Base-by-base conservation (phyloP, 768 basidiomycete genomes). In the Tulasnella sp. region DNA sequence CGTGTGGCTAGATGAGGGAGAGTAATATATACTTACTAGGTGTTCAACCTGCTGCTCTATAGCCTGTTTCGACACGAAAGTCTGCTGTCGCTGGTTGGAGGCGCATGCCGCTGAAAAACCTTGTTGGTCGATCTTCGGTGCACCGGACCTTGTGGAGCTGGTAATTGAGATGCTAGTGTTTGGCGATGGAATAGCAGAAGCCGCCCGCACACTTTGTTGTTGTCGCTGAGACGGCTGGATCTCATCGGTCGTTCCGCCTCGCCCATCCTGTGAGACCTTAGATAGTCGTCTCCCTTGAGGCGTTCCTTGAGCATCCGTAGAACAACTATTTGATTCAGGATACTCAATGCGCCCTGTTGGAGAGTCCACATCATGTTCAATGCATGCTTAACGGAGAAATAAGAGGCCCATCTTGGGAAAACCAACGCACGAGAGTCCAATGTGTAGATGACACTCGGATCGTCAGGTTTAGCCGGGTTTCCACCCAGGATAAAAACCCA, bases 401-500 rank as follows among this genome's bases (percentile, higher is more conserved):
- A 30, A 10, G 44, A 32, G 58, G 24, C n/a, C 43, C 27, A 7
- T 2, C 4, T 17, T 5, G 49, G 38, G 45, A 51, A 49, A 3
- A 54, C 62, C 43, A 23, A 82, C 89, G 64, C 63, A 94, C 94
- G 91, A 7, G 95, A 97, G 71, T 99, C 96, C 62, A 99, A 78
- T 60, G 96, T 82, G 69, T 97, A 88, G n/a, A 95, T 80, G 51
- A 88, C 68, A 21, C 77, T 79, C 10, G 86, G 82, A 70, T 97
- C 91, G 56, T 96, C 94, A 7, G 78, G 74, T 66, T 82, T 83
- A 34, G 79, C 70, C 15, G 84, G 79, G 41, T 98, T 96, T 17
- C 96, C 96, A 43, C 96, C 96, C 15, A 99, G 79, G 4, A 99
- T 93, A 65, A 90, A 89, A 3, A 99, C 88, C 63, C 85, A 81